A percentile compares a stretch with the other conserved stretches of the same genome.
Evolutionary conservation across 2,329 filamentous ascomycete species (phyloP).

Genomic region (Paraphoma sp.): DNA sequence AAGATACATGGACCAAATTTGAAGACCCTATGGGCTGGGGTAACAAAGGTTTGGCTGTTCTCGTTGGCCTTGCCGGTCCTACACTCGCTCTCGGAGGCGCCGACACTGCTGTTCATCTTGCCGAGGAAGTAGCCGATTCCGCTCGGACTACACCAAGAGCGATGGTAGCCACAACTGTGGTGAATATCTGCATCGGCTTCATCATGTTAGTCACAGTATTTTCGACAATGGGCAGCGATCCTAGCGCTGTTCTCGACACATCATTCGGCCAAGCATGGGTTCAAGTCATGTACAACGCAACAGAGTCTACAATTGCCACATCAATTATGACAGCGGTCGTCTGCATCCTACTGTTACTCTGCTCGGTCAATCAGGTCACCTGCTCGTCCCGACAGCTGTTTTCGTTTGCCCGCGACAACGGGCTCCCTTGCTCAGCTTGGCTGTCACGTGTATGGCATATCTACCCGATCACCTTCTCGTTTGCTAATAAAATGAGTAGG

Average conservation of each 20-base stretch:
- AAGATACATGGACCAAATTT: conserved; percentile 54
- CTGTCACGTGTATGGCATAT: conserved; percentile 13
- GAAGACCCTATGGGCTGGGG: conserved; percentile 52
- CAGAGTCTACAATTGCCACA: conserved; percentile 17
- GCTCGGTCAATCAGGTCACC: background rate
- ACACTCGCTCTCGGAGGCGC: conserved; percentile 42
- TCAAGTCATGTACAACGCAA: conserved; percentile 29
- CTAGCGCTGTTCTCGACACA: conserved; percentile 5
- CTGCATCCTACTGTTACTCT: background rate
- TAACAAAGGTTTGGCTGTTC: conserved; percentile 48
- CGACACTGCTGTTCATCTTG: conserved; percentile 43
- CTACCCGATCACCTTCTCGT: background rate
- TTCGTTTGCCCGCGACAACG: background rate
- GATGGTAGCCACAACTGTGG: conserved; percentile 43
- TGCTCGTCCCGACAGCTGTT: background rate
- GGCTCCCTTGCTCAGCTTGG: background rate
- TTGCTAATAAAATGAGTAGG: conserved; percentile 9
- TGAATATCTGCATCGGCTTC: conserved; percentile 44
- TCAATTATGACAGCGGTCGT: conserved; percentile 26
- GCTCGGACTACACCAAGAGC: conserved; percentile 34
- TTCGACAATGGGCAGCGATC: conserved; percentile 5
- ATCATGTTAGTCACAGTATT: conserved; percentile 30
- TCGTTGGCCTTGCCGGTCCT: conserved; percentile 46
- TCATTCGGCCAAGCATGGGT: conserved; percentile 23
- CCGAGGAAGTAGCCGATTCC: conserved; percentile 36